Percentiles rank a stretch among this genome's conserved stretches.
Conservation (phyloP, 345 rosid species). For the Cardamine occulta region DNA sequence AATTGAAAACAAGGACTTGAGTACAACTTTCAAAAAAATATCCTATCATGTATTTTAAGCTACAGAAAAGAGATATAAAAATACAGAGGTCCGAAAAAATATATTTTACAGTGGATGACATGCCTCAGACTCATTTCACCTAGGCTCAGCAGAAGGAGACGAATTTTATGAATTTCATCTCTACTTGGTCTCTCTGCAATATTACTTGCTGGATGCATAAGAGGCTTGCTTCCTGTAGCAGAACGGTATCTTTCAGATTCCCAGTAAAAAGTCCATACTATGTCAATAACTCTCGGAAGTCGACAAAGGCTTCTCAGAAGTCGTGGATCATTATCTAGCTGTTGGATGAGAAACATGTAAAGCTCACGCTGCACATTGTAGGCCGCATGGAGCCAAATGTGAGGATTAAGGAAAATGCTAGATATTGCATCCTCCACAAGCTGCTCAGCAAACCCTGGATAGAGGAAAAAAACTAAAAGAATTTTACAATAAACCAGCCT, state of each 20-base stretch:
- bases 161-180: slow-evolving; percentile 89
- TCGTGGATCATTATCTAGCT: slow-evolving; percentile 83
- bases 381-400: slow-evolving; percentile 79
- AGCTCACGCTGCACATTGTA: slow-evolving; percentile 92
- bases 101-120: slow-evolving; percentile 42
- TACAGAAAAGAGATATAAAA: slow-evolving; percentile 3
- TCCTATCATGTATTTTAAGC: slow-evolving; percentile 20
- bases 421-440: slow-evolving; percentile 85
- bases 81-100: slow-evolving; percentile 24
- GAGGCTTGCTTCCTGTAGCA: slow-evolving; percentile 78
- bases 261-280: slow-evolving; percentile 82
- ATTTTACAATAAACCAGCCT: neutral
- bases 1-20: slow-evolving; percentile 24
- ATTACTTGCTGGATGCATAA: slow-evolving; percentile 63
- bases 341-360: slow-evolving; percentile 91
- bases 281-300: slow-evolving; percentile 79
- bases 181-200: slow-evolving; percentile 77
- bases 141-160: slow-evolving; percentile 91
- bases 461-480: slow-evolving; percentile 4
- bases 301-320: slow-evolving; percentile 74
- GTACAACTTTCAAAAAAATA: slow-evolving; percentile 7
- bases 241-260: slow-evolving; percentile 68
- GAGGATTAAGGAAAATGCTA: slow-evolving; percentile 86
- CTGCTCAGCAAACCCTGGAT: slow-evolving; percentile 73
- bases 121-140: slow-evolving; percentile 99